These are phyloP conservation scores for Rhizophagus clarus DNA, from an alignment of 192 early-diverging fungal genomes.

Conservation along the genomic window DNA sequence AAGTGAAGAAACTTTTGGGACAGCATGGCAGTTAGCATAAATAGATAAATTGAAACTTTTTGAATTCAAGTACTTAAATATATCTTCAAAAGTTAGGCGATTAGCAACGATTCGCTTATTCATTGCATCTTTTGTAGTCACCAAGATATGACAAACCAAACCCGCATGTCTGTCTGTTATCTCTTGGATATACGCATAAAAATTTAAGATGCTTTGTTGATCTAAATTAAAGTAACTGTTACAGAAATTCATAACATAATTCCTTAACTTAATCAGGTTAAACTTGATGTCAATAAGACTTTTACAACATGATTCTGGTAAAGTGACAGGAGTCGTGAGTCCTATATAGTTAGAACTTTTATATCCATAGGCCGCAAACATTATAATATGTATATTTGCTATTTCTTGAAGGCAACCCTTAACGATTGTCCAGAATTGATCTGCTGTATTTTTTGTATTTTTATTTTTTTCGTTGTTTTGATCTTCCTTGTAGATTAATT, in stretches of 20 bases:
- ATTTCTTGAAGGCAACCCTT: background rate
- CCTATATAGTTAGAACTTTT: background rate
- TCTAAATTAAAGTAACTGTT: background rate
- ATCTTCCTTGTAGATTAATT: constrained; percentile 22
- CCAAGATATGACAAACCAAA: background rate
- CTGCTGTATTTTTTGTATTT: background rate
- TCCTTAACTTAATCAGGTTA: background rate
- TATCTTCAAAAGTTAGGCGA: background rate
- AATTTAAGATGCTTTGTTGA: background rate
- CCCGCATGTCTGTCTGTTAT: background rate
- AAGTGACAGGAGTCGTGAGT: background rate
- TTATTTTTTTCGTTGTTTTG: background rate
- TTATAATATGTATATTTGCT: background rate
- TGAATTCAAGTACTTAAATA: constrained; percentile 20
- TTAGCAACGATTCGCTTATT: background rate
- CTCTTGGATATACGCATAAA: background rate
- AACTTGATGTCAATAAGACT: constrained; percentile 9
- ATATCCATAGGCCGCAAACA: constrained; percentile 31
- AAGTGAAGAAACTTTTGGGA: background rate
- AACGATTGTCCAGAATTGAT: constrained; percentile 22
- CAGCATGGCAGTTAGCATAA: background rate
- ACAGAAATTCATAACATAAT: background rate
- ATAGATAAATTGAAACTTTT: background rate
- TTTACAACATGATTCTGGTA: background rate
- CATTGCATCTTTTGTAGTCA: background rate